phyloP scores from a whole-genome alignment of 2,329 filamentous ascomycete genomes.

The Colletotrichum costaricense region DNA sequence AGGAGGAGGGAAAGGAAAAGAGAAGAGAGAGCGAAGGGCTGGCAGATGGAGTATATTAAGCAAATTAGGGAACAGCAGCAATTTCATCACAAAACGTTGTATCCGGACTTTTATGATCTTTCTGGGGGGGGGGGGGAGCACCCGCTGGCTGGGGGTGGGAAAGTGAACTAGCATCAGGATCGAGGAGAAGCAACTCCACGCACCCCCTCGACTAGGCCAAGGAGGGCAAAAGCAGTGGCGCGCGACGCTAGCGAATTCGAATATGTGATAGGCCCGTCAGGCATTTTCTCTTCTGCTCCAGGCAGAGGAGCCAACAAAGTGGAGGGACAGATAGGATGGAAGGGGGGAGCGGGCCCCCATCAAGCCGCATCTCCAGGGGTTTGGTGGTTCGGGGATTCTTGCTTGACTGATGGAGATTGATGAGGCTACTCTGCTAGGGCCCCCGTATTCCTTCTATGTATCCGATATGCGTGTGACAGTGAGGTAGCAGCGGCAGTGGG shows the following conservation, averaged over 20 bases:
- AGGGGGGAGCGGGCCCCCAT: not conserved
- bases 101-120: conserved; percentile 23
- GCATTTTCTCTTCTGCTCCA: conserved; percentile 13
- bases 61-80: conserved; percentile 29
- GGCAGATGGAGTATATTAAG: conserved; percentile 27
- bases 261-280: conserved; percentile 4
- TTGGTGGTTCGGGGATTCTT: not conserved
- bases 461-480: not conserved
- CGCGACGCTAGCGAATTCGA: conserved; percentile 25
- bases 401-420: conserved; percentile 16
- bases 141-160: conserved; percentile 15
- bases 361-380: conserved; percentile 6
- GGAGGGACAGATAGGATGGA: conserved; percentile 6
- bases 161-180: conserved; percentile 27
- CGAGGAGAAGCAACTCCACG: conserved; percentile 10
- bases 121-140: conserved; percentile 18
- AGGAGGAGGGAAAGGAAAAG: not conserved
- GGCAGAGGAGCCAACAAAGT: conserved; percentile 31
- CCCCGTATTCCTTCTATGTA: not conserved
- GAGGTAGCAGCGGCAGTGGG: conserved; percentile 1
- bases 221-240: conserved; percentile 29
- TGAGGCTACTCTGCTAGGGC: conserved; percentile 6
- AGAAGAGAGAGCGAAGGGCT: not conserved
- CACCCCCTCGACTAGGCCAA: conserved; percentile 22
- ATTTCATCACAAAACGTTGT: conserved; percentile 34